Conservation (phyloP, 768 basidiomycete species). For the Hygrophorus pudorinus region DNA sequence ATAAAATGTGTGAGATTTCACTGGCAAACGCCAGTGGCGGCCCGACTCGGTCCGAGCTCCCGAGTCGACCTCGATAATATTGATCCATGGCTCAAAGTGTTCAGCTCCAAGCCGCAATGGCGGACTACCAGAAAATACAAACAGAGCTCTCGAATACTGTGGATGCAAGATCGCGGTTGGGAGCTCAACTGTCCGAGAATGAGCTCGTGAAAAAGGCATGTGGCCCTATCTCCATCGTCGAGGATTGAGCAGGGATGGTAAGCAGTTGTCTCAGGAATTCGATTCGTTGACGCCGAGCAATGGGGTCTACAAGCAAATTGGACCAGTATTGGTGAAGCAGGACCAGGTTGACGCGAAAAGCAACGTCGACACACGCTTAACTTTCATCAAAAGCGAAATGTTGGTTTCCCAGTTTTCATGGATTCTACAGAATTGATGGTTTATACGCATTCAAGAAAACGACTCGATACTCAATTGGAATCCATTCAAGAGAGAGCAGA, state of each 20-base stretch:
- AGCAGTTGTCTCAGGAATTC: constrained; percentile 60
- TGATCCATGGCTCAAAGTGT: constrained; percentile 42
- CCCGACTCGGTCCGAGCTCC: not conserved
- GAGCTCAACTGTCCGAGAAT: constrained; percentile 85
- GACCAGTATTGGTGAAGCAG: constrained; percentile 84
- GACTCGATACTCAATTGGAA: constrained; percentile 74
- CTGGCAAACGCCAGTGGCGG: too few species aligned
- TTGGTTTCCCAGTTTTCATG: constrained; percentile 26
- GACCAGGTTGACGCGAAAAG: constrained; percentile 78
- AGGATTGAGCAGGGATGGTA: not conserved
- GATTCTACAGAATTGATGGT: not conserved
- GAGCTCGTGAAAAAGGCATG: constrained; percentile 82
- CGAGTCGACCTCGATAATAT: not conserved
- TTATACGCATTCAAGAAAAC: constrained; percentile 31
- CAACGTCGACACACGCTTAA: constrained; percentile 84
- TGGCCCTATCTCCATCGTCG: not conserved
- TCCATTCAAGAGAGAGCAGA: constrained; percentile 70
- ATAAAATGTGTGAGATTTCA: too few species aligned
- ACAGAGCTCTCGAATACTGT: constrained; percentile 60
- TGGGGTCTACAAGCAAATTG: constrained; percentile 82
- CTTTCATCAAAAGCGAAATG: constrained; percentile 87
- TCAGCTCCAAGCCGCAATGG: constrained; percentile 56
- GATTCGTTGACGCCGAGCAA: constrained; percentile 61
- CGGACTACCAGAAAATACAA: constrained; percentile 78
- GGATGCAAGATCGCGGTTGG: constrained; percentile 78